A percentile compares a stretch with the other conserved stretches of the same genome.
These are phyloP conservation scores for Salmacisia buchloeana DNA, from an alignment of 1,284 basidiomycete species.

Conservation along the genomic window DNA sequence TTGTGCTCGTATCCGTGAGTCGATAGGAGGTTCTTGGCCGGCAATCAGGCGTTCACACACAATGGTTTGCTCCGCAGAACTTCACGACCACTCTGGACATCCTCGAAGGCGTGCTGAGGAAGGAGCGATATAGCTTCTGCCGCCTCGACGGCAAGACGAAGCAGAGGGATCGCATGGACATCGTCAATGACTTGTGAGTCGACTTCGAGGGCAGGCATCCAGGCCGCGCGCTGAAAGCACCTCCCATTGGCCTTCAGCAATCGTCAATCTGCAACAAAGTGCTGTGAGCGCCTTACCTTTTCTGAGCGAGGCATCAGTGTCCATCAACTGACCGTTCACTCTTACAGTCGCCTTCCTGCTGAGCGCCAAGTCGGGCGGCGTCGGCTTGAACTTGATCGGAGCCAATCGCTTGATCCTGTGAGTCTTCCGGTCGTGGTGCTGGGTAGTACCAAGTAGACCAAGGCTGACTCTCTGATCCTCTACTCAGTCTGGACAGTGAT, in stretches of 20 bases:
- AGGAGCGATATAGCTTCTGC: slow-evolving; percentile 69
- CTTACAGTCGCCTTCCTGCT: slow-evolving; percentile 74
- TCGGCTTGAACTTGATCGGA: slow-evolving; percentile 96
- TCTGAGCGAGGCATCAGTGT: neutral
- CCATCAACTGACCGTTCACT: neutral
- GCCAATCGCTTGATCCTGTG: slow-evolving; percentile 77
- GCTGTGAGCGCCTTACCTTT: neutral
- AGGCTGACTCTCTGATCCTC: slow-evolving; percentile 59
- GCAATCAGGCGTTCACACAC: neutral
- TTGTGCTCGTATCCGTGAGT: slow-evolving; percentile 37
- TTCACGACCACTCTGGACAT: slow-evolving; percentile 75
- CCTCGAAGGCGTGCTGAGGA: slow-evolving; percentile 76
- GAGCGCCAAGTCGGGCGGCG: slow-evolving; percentile 94
- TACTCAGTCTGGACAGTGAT: slow-evolving; percentile 67
- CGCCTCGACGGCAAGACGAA: slow-evolving; percentile 70
- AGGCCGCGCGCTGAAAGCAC: slow-evolving; percentile 14
- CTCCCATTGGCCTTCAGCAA: neutral
- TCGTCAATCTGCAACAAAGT: slow-evolving; percentile 2
- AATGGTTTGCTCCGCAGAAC: slow-evolving; percentile 20
- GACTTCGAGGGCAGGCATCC: slow-evolving; percentile 21
- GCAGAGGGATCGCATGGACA: slow-evolving; percentile 30
- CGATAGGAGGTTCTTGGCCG: neutral
- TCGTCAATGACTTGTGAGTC: slow-evolving; percentile 34
- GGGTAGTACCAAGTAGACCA: too few relatives aligned
- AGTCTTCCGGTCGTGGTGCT: slow-evolving; percentile 9